phyloP scores from a whole-genome alignment of 345 rosid genomes.

The Eucalyptus sp. region DNA sequence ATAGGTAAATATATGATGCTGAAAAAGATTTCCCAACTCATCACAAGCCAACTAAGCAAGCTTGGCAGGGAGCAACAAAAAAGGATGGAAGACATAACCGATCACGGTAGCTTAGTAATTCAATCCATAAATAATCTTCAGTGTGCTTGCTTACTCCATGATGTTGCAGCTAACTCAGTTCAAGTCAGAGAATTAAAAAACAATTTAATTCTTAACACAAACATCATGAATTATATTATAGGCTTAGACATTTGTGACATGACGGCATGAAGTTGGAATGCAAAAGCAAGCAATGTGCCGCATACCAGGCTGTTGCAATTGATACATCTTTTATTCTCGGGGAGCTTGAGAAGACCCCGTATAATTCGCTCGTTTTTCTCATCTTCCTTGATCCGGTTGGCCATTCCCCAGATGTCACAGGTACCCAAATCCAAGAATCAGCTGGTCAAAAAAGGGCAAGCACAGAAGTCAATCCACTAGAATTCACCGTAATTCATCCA shows the following conservation, averaged over 20 bases:
- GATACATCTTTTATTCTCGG: slow-evolving; percentile 81
- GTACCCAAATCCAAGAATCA: background rate
- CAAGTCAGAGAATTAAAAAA: background rate
- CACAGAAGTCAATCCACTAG: background rate
- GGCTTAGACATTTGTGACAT: background rate
- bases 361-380: slow-evolving; percentile 81
- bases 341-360: slow-evolving; percentile 77
- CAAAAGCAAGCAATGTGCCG: background rate
- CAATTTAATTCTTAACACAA: background rate
- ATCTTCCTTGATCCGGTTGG: slow-evolving; percentile 48
- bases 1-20: background rate
- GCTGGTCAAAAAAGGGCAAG: background rate
- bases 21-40: background rate
- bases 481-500: background rate
- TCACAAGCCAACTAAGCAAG: background rate
- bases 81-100: background rate
- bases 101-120: background rate
- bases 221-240: background rate
- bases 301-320: slow-evolving; percentile 91
- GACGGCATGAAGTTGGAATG: background rate
- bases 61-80: background rate
- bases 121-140: background rate
- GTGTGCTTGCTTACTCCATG: background rate
- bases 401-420: background rate
- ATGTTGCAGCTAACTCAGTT: background rate